A percentile compares a stretch with the other conserved stretches of the same genome.
Evolutionary conservation across 2,329 filamentous ascomycete species (phyloP).

Genomic region (Aureobasidium zeae): DNA sequence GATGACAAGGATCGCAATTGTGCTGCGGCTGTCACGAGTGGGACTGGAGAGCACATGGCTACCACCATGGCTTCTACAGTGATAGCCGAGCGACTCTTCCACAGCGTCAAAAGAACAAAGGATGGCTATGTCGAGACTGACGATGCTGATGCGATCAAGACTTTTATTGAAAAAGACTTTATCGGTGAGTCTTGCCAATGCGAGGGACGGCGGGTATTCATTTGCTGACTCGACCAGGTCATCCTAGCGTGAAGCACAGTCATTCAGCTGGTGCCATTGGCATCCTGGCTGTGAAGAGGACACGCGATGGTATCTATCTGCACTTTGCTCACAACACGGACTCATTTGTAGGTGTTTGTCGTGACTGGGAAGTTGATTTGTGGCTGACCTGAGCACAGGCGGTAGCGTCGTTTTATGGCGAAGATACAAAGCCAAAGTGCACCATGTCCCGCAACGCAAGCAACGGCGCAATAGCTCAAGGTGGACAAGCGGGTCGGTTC

Average conservation of each 20-base stretch:
- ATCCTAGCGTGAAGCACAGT: constrained; percentile 73
- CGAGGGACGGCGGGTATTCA: no score
- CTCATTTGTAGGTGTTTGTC: constrained; percentile 47
- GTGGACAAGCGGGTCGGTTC: constrained; percentile 30
- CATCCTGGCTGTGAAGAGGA: constrained; percentile 82
- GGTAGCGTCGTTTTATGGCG: constrained; percentile 76
- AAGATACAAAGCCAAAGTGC: constrained; percentile 64
- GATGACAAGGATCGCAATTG: constrained; percentile 59
- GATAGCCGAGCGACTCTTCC: constrained; percentile 77
- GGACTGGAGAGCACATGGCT: constrained; percentile 96
- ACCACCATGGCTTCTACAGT: constrained; percentile 84
- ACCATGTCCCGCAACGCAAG: constrained; percentile 74
- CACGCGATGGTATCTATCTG: constrained; percentile 63
- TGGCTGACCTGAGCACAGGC: constrained; percentile 38
- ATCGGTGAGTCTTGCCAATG: constrained; percentile 49
- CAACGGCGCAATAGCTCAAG: constrained; percentile 44
- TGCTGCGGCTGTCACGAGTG: constrained; percentile 81
- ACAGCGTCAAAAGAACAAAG: constrained; percentile 51
- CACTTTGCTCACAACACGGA: constrained; percentile 98
- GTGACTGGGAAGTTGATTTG: no score
- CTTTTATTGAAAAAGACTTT: constrained; percentile 81
- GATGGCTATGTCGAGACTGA: constrained; percentile 42
- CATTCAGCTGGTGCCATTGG: constrained; percentile 82
- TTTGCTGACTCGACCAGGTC: constrained; percentile 36
- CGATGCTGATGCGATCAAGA: constrained; percentile 63